Conservation (phyloP, 805 yeast species). For the Crinitomyces ghanaensis region DNA sequence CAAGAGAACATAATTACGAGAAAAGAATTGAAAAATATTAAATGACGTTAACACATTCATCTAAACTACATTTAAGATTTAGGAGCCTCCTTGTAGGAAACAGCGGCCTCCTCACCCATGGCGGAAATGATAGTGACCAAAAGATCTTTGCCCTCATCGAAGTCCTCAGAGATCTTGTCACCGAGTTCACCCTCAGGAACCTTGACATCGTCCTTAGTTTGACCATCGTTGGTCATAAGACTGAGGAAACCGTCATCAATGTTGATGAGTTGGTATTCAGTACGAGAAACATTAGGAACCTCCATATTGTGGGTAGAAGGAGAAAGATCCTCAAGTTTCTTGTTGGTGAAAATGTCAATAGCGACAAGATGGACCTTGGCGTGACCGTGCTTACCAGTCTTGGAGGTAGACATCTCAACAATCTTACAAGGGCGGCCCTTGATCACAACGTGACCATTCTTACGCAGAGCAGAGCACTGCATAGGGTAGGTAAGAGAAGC, state of each 20-base stretch:
- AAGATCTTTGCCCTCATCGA: constrained; percentile 97
- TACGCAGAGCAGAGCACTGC: constrained; percentile 99
- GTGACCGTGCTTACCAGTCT: constrained; percentile 99
- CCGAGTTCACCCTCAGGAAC: constrained; percentile 98
- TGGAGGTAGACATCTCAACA: constrained; percentile 99
- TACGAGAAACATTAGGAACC: constrained; percentile 94
- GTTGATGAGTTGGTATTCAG: constrained; percentile 91
- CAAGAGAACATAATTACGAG: too few species aligned
- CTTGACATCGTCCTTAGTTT: constrained; percentile 98
- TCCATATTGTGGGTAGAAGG: constrained; percentile 99
- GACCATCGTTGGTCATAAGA: constrained; percentile 95
- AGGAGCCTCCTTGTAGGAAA: constrained; percentile 98
- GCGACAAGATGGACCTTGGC: constrained; percentile 99
- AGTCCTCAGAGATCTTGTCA: constrained; percentile 80
- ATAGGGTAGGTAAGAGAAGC: constrained; percentile 97
- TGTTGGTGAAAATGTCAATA: constrained; percentile 96
- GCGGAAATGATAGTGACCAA: constrained; percentile 94
- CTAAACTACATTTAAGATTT: constrained; percentile 28
- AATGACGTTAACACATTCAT: not conserved
- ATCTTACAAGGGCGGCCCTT: constrained; percentile 99
- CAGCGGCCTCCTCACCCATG: constrained; percentile 99
- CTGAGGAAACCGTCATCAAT: constrained; percentile 97
- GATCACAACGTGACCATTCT: constrained; percentile 98
- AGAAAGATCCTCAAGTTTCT: constrained; percentile 98
- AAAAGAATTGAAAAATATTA: too few species aligned